These are phyloP conservation scores for Lachancea mirantina DNA, from an alignment of 805 yeast species.

Conservation along the genomic window DNA sequence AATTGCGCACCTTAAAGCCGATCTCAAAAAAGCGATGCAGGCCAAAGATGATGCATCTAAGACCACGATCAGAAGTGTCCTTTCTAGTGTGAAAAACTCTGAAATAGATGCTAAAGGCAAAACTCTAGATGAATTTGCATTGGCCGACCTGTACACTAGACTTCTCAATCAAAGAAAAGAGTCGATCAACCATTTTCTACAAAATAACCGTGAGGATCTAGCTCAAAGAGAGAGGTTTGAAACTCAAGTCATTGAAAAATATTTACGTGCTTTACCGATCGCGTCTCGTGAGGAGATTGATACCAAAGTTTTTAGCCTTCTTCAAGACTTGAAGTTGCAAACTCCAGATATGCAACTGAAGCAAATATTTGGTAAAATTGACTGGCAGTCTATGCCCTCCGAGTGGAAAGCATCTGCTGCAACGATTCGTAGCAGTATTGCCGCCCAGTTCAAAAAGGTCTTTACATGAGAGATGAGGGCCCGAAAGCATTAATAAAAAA, in stretches of 20 bases:
- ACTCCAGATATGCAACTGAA: constrained; percentile 25
- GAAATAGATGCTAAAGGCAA: constrained; percentile 34
- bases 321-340: constrained; percentile 18
- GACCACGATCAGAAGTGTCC: constrained; percentile 38
- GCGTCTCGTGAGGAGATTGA: constrained; percentile 42
- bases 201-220: constrained; percentile 44
- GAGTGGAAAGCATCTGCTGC: constrained; percentile 35
- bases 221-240: constrained; percentile 48
- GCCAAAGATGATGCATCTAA: constrained; percentile 37
- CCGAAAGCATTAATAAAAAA: no score
- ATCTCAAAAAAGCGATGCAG: constrained; percentile 42
- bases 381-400: constrained; percentile 29
- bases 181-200: constrained; percentile 41
- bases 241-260: constrained; percentile 35
- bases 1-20: constrained; percentile 33
- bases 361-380: constrained; percentile 28
- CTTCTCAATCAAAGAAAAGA: constrained; percentile 44
- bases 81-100: constrained; percentile 39
- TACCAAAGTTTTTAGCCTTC: constrained; percentile 23
- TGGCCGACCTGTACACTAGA: constrained; percentile 35
- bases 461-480: no score
- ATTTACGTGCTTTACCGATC: constrained; percentile 39
- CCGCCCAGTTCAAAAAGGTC: constrained; percentile 17
- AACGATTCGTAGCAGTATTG: constrained; percentile 29
- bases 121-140: constrained; percentile 31